Evolutionary conservation across 768 basidiomycete species (phyloP), one percentile per base, ranked within the genome.

Genomic region (Lactarius quietus): DNA sequence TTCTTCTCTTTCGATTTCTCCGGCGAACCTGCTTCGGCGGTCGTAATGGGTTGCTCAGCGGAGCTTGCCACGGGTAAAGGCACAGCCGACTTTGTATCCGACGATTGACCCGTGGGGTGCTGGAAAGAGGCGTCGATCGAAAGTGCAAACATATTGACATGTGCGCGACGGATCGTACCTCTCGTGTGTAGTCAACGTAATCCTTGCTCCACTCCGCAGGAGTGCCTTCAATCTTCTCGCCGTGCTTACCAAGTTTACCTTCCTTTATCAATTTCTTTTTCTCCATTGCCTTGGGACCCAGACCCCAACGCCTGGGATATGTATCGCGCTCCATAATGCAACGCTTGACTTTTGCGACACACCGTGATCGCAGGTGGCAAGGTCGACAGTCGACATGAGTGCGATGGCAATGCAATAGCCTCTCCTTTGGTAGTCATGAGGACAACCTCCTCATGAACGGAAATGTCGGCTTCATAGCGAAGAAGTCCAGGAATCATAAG

Each of bases 301-400:
- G 85, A 57, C 97, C 97, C 97, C 97, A 98, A 68, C 95, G 87
- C 63, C 97, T 87, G 45, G 97, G 97, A 76, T 99, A 99, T 23
- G 93, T 92, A 76, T 99, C 97, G 41, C 96, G 89, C 76, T 98
- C 97, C 97, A 99, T 99, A 74, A 99, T 98, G 74, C 96, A 98
- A 59, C 97, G 83, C 80, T 99, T 99, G 73, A 99, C 94, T 79
- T 98, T 98, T 39, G 97, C 97, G 51, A 98, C 96, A 63, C 93
- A 55, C 97, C 97, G 73, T 99, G 96, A 75, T 98, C 95, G 76
- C 96, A 98, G 3, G 95, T 96, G 10, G 94, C 91, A 57, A 99
- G 87, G 76, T 99, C 97, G 64, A 96, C 96, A 14, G 97, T 98
- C 20, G 95, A 93, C 97, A 99, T 99, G 74, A 96, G 94, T 23